Base-by-base conservation (phyloP, 2,329 filamentous ascomycete genomes). In the Tolypocladium sp. region DNA sequence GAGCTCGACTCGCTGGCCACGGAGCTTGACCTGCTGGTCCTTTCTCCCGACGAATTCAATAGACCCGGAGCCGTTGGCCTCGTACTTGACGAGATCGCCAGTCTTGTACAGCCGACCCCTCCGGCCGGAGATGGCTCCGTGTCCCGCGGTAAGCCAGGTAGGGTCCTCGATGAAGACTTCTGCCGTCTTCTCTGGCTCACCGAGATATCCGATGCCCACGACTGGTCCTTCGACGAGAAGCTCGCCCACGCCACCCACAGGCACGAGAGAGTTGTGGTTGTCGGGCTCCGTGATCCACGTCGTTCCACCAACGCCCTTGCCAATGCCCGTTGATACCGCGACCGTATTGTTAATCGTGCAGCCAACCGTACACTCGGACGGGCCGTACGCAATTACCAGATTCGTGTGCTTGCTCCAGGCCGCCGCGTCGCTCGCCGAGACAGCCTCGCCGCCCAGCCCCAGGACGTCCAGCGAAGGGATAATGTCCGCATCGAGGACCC, bases 21-120 rank as follows among this genome's bases (percentile, higher is more conserved):
- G 77, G 35, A 89, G 73, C 71, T 90, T 90, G 58, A 88, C 81
- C 68, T 87, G 86, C n/a, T 81, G 81, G 65, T 89, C 87, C 63
- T 85, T 86, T 55, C 87, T 78, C 20, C 85, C 85, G 44, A 86
- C 74, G 61, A 84, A 86, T 10, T 79, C 70, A 44, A 87, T 77
- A 8, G 76, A 76, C 0, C 81, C 80, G 41, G 83, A 77, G 1
- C 79, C 79, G 56, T 85, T 79, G 0, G 71, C 68, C 51, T 82
- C 75, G 58, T 85, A 83, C 33, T 74, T 75, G 1, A 81, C 83
- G 1, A 86, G 71, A 62, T 87, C 84, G 1, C 84, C 84, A 0
- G 84, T 86, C 64, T 81, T 82, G 66, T 86, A 87, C 2, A 86
- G 64, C 5, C 79, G 73, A 1, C 77, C 77, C 10, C 60, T 64